phyloP scores from a whole-genome alignment of 2,329 filamentous ascomycete genomes.

The Immersiporthe knoxdaviesiana region DNA sequence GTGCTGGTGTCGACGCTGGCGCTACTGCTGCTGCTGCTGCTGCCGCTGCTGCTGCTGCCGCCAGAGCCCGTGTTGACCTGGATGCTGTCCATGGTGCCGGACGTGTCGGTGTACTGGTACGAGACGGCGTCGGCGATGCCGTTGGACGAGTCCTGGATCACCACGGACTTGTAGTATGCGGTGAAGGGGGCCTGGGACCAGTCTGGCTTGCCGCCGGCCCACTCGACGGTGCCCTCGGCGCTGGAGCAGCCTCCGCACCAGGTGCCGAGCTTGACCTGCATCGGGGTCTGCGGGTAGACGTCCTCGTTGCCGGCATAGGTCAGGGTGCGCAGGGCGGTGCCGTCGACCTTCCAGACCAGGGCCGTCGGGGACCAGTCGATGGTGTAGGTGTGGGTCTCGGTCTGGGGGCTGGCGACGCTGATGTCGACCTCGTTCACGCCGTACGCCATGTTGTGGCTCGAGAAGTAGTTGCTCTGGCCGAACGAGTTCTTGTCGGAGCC shows the following conservation, averaged over 20 bases:
- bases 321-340: slow-evolving; percentile 49
- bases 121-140: slow-evolving; percentile 51
- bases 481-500: slow-evolving; percentile 61
- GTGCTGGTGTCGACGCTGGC: slow-evolving; percentile 30
- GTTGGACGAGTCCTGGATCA: slow-evolving; percentile 58
- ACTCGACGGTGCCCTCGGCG: slow-evolving; percentile 63
- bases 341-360: slow-evolving; percentile 64
- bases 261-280: slow-evolving; percentile 66
- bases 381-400: slow-evolving; percentile 64
- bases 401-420: slow-evolving; percentile 56
- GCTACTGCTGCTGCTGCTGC: slow-evolving; percentile 31
- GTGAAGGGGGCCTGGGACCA: slow-evolving; percentile 56
- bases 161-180: slow-evolving; percentile 61
- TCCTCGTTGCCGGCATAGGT: slow-evolving; percentile 43
- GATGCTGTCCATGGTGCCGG: slow-evolving; percentile 56
- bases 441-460: slow-evolving; percentile 72
- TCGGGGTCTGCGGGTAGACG: slow-evolving; percentile 70
- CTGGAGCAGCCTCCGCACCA: slow-evolving; percentile 56
- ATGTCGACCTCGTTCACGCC: slow-evolving; percentile 44
- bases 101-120: slow-evolving; percentile 56
- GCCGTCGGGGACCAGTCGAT: slow-evolving; percentile 67
- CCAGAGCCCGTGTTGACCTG: slow-evolving; percentile 48
- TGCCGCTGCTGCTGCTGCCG: slow-evolving; percentile 32
- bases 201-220: slow-evolving; percentile 66
- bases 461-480: slow-evolving; percentile 87